Evolutionary conservation across 2,329 filamentous ascomycete genomes (phyloP).

Genomic region (Rhynchosporium agropyri): DNA sequence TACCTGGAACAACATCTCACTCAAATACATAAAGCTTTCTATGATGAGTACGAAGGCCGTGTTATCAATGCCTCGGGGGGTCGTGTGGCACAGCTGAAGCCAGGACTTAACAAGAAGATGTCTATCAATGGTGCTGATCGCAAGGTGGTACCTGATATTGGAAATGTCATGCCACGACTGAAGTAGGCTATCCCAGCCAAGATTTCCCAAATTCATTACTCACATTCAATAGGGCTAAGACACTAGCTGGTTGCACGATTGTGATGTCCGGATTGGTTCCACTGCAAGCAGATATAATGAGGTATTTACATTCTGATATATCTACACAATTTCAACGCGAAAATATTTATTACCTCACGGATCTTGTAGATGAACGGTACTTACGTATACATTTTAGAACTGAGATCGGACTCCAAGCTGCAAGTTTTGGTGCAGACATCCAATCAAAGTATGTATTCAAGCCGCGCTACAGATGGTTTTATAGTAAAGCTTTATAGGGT

Average conservation of each 20-base stretch:
- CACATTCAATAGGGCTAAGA: conserved; percentile 49
- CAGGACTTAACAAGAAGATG: conserved; percentile 48
- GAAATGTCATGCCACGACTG: conserved; percentile 78
- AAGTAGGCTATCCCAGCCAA: conserved; percentile 54
- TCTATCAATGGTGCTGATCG: conserved; percentile 48
- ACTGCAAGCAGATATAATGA: conserved; percentile 73
- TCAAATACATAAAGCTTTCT: conserved; percentile 78
- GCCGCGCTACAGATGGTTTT: neutral
- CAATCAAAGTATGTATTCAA: conserved; percentile 44
- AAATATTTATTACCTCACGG: neutral
- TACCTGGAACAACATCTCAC: conserved; percentile 76
- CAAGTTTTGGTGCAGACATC: conserved; percentile 77
- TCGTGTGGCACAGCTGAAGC: conserved; percentile 45
- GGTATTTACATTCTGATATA: conserved; percentile 42
- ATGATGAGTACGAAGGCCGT: conserved; percentile 72
- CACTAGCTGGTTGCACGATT: conserved; percentile 74
- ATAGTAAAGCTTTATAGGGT: conserved; percentile 47
- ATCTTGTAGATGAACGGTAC: neutral
- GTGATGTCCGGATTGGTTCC: conserved; percentile 92
- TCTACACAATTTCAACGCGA: conserved; percentile 1
- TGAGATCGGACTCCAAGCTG: conserved; percentile 85
- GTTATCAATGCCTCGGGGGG: conserved; percentile 46
- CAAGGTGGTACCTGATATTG: conserved; percentile 78
- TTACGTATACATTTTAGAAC: conserved; percentile 51
- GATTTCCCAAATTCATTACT: conserved; percentile 23